Conservation (phyloP, 164 flowering plant genomes). For the Magnolia changhungtana region DNA sequence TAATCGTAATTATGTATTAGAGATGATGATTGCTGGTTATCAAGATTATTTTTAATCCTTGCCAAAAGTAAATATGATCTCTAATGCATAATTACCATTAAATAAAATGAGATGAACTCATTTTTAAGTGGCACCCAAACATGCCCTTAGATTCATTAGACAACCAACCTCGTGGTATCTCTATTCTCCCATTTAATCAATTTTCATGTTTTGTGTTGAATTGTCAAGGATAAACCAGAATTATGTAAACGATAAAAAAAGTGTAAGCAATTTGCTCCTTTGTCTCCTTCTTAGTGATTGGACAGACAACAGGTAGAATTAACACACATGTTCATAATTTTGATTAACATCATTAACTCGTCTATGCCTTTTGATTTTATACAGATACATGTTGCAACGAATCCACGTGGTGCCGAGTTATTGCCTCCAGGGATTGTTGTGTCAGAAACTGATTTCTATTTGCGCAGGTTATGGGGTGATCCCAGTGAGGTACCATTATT, state of each 20-base stretch:
- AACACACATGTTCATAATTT: not conserved
- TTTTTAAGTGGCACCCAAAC: too few species aligned
- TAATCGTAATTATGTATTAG: too few species aligned
- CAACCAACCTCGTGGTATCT: not conserved
- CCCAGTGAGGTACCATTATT: constrained; percentile 64
- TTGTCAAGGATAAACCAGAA: not conserved
- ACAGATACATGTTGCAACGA: constrained; percentile 75
- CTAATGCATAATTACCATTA: too few species aligned
- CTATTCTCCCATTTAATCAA: not conserved
- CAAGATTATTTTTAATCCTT: too few species aligned
- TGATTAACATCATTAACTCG: not conserved
- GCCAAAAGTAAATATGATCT: too few species aligned
- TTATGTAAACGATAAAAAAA: not conserved
- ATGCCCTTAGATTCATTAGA: not conserved
- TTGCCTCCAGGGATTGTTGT: constrained; percentile 86
- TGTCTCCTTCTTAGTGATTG: not conserved
- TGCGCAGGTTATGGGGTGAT: constrained; percentile 94
- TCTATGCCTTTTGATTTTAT: constrained; percentile 7
- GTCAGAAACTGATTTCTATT: constrained; percentile 65
- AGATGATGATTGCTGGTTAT: too few species aligned
- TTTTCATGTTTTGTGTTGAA: not conserved
- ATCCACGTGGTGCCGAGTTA: constrained; percentile 85
- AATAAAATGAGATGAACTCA: too few species aligned
- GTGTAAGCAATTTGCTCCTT: not conserved
- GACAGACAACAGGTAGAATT: not conserved